Base-by-base conservation (phyloP, 164 flowering plant species). In the Tetrastigma voinierianum region DNA sequence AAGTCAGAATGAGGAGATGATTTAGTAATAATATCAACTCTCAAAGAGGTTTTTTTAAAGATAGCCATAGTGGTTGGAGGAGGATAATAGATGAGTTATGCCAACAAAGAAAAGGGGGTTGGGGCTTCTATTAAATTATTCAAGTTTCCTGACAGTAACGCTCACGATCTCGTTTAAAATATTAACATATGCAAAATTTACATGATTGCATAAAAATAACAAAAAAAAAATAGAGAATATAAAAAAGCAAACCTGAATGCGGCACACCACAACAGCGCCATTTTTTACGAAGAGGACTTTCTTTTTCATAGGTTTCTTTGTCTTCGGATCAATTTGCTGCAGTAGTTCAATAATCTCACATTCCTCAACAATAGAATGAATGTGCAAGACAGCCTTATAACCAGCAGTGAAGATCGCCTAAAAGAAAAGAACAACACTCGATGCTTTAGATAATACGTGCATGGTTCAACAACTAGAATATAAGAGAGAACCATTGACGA, bases 381-480 rank as follows among this genome's bases (percentile, higher is more conserved):
- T n/a, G n/a, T 96, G 99, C 79, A 96, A 76, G 12, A 96, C 84
- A 58, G 99, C 99, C 77, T 93, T 96, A 80, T 96, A 96, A 19
- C 99, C 99, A 74, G 99, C 93, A 59, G 98, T 91, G 61, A 93
- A 91, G 69, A 96, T 96, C 59, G 98, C 99, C 99, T 93, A 75
- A 40, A 54, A 72, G 4, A 72, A 19, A 59, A 72, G 17, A 25
- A 25, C 61, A 67, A 52, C 25, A 52, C 46, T 44, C 43, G 21
- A 48, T 61, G 51, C 11, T 49, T 62, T 54, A 73, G 49, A 46
- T n/a, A 3, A 9, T n/a, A 44, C 45, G 64, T 19, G 1, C 12
- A 23, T 0, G 12, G 3, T 4, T 10, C 20, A 61, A 17, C 11
- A 15, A 17, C 40, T 25, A 54, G 7, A 23, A 20, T 16, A 44